These are phyloP conservation scores for Starmerella scarabaei DNA, from an alignment of 805 yeast genomes.

Conservation along the genomic window DNA sequence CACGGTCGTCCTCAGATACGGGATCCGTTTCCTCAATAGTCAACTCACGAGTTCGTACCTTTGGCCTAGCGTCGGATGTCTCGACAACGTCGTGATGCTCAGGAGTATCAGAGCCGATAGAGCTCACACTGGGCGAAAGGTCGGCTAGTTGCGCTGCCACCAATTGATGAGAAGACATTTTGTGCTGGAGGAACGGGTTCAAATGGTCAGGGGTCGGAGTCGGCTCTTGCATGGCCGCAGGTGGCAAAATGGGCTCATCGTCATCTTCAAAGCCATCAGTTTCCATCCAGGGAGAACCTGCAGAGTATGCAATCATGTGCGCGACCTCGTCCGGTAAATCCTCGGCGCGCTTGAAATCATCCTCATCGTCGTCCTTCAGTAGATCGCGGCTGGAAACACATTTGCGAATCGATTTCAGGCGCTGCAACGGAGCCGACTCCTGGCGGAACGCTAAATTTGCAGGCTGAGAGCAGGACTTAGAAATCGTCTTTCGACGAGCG, in stretches of 20 bases:
- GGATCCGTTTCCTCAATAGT: slow-evolving; percentile 20
- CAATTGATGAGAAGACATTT: no score
- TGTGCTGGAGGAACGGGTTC: slow-evolving; percentile 7
- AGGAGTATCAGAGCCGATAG: slow-evolving; percentile 1
- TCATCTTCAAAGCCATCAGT: slow-evolving; percentile 4
- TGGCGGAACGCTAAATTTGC: slow-evolving; percentile 10
- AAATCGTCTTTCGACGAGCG: slow-evolving; percentile 16
- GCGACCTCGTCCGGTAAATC: slow-evolving; percentile 19
- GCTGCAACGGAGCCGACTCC: slow-evolving; percentile 15
- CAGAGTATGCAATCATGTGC: slow-evolving; percentile 19
- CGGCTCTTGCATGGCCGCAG: background rate
- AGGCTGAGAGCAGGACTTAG: slow-evolving; percentile 5
- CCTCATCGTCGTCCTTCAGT: slow-evolving; percentile 9
- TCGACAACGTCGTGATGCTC: background rate
- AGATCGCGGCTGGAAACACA: slow-evolving; percentile 7
- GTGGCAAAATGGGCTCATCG: background rate
- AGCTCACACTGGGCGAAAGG: slow-evolving; percentile 5
- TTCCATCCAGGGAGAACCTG: slow-evolving; percentile 19
- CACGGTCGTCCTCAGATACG: slow-evolving; percentile 20
- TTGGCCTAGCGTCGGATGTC: background rate
- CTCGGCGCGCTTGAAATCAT: slow-evolving; percentile 12
- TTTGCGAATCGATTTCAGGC: slow-evolving; percentile 20
- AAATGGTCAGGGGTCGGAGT: background rate
- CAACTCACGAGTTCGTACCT: slow-evolving; percentile 1
- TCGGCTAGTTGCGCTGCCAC: no score